Conservation (phyloP, 208 protist species). For the Jaenimonas drosophilae region DNA sequence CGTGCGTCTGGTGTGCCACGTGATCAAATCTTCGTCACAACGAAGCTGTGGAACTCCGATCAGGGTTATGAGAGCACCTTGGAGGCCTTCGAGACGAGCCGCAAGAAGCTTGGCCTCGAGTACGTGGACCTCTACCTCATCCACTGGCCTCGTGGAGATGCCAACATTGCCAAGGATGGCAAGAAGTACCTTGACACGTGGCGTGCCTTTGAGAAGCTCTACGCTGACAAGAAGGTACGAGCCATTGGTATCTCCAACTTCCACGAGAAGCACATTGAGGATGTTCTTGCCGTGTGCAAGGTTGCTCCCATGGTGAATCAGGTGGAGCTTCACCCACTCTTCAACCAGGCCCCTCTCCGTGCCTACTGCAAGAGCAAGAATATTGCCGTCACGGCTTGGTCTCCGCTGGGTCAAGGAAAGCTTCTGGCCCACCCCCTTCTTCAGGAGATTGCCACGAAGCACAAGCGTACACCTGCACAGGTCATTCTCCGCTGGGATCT, state of each 20-base stretch:
- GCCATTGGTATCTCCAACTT: slow-evolving; percentile 89
- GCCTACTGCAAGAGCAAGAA: slow-evolving; percentile 44
- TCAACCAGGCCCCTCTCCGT: slow-evolving; percentile 37
- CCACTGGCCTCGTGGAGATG: slow-evolving; percentile 82
- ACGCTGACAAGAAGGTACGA: slow-evolving; percentile 57
- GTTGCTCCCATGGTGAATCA: slow-evolving; percentile 85
- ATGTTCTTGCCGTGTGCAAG: slow-evolving; percentile 38
- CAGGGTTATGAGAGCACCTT: slow-evolving; percentile 52
- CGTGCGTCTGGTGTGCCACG: slow-evolving; percentile 7
- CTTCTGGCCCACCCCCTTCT: slow-evolving; percentile 14
- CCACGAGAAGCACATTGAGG: slow-evolving; percentile 27
- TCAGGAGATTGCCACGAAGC: slow-evolving; percentile 14
- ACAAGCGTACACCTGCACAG: slow-evolving; percentile 33
- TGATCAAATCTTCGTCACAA: slow-evolving; percentile 46
- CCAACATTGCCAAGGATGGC: slow-evolving; percentile 14
- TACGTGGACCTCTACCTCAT: slow-evolving; percentile 96
- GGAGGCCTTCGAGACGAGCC: slow-evolving; percentile 41
- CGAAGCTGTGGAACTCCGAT: slow-evolving; percentile 75
- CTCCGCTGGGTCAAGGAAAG: slow-evolving; percentile 52
- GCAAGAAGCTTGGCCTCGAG: slow-evolving; percentile 55
- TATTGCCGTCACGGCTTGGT: slow-evolving; percentile 76
- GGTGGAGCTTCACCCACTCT: slow-evolving; percentile 84
- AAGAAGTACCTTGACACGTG: slow-evolving; percentile 65
- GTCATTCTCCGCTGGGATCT: slow-evolving; percentile 63
- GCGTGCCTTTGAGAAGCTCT: slow-evolving; percentile 78